These are phyloP conservation scores for Kwoniella shandongensis DNA, from an alignment of 768 basidiomycete species.

Conservation along the genomic window DNA sequence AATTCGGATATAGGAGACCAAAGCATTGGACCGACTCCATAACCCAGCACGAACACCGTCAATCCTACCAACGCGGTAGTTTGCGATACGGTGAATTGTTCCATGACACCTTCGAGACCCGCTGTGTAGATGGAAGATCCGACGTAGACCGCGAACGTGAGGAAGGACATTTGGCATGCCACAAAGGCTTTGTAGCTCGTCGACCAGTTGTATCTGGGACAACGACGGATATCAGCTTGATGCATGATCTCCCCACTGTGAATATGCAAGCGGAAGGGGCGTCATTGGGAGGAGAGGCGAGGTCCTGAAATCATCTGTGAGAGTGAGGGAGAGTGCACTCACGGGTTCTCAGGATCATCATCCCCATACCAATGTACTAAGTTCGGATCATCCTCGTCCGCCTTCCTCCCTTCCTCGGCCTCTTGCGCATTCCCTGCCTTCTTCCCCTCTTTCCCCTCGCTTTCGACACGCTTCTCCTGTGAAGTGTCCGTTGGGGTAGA, in stretches of 20 bases:
- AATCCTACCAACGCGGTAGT: constrained; percentile 16
- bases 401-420: constrained; percentile 14
- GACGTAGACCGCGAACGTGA: constrained; percentile 18
- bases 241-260: no score
- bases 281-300: no score
- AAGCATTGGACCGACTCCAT: constrained; percentile 16
- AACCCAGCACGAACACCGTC: constrained; percentile 13
- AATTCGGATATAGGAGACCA: constrained; percentile 15
- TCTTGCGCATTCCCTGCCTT: not conserved
- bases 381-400: constrained; percentile 10
- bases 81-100: constrained; percentile 14
- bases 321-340: no score
- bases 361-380: constrained; percentile 21
- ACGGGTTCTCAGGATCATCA: constrained; percentile 31
- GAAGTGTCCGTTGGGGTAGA: not conserved
- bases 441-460: not conserved
- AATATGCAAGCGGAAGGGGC: no score
- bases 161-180: constrained; percentile 16
- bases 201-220: constrained; percentile 23
- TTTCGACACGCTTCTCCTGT: not conserved
- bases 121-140: constrained; percentile 18
- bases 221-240: no score
- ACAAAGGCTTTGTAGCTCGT: constrained; percentile 17
- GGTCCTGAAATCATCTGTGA: no score
- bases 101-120: constrained; percentile 16